Conservation (phyloP, 164 flowering plant genomes). For the Vitis cinerea region DNA sequence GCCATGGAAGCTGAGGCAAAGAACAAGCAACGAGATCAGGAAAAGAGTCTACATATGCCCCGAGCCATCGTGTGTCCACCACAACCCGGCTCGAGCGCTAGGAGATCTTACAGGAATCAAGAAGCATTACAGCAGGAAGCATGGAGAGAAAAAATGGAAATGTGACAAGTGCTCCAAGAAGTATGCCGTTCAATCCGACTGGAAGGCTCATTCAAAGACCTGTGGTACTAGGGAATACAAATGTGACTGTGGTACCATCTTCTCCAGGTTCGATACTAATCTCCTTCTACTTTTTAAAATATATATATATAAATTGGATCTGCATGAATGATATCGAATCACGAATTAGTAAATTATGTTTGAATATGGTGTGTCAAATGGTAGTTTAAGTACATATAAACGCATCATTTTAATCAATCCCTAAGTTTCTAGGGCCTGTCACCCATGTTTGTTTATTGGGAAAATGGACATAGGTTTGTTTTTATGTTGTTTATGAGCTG, state of each 20-base stretch:
- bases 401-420: background rate
- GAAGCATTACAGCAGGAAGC: slow-evolving; percentile 71
- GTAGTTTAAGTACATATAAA: too few species aligned
- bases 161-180: slow-evolving; percentile 73
- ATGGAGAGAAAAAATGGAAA: slow-evolving; percentile 82
- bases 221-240: slow-evolving; percentile 70
- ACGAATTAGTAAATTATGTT: too few species aligned
- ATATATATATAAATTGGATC: too few species aligned
- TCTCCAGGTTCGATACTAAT: slow-evolving; percentile 49
- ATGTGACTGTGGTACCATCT: slow-evolving; percentile 76
- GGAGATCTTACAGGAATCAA: slow-evolving; percentile 77
- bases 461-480: background rate
- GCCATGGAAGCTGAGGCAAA: slow-evolving; percentile 75
- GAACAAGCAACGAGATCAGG: slow-evolving; percentile 39
- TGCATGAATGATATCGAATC: too few species aligned
- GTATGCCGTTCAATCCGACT: slow-evolving; percentile 72
- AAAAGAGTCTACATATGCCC: slow-evolving; percentile 75
- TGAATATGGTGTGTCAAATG: background rate
- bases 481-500: background rate
- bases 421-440: background rate
- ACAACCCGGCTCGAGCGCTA: slow-evolving; percentile 63
- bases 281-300: background rate
- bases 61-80: slow-evolving; percentile 63
- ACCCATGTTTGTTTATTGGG: background rate
- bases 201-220: slow-evolving; percentile 76